Percentiles rank a stretch among this genome's conserved stretches.
Conservation (phyloP, 2,329 filamentous ascomycete genomes). For the Hirsutella rhossiliensis region DNA sequence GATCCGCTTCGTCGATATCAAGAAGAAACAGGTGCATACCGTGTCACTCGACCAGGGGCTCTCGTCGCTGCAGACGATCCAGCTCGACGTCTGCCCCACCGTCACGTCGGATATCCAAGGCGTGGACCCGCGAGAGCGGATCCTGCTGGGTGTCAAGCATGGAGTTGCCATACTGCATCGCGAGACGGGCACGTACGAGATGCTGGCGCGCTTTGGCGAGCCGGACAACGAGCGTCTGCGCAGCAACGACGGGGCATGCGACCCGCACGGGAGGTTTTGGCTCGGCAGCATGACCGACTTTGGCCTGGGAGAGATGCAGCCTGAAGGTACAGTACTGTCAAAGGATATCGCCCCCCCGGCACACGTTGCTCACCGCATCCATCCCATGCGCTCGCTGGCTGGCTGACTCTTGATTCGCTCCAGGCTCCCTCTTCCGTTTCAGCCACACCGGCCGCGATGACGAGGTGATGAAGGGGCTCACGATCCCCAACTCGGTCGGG, state of each 20-base stretch:
- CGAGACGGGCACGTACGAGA: slow-evolving; percentile 38
- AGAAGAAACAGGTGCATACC: slow-evolving; percentile 59
- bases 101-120: slow-evolving; percentile 73
- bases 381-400: too few relatives aligned
- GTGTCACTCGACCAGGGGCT: slow-evolving; percentile 54
- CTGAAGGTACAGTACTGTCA: slow-evolving; percentile 32
- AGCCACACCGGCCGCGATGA: slow-evolving; percentile 47
- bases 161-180: slow-evolving; percentile 71
- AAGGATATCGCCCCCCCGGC: background rate
- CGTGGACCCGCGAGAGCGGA: slow-evolving; percentile 45
- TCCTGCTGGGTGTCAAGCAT: slow-evolving; percentile 70
- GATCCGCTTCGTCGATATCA: slow-evolving; percentile 75
- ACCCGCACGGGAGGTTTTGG: slow-evolving; percentile 74
- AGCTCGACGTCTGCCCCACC: slow-evolving; percentile 42
- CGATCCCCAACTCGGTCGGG: slow-evolving; percentile 74
- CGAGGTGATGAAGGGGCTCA: slow-evolving; percentile 49
- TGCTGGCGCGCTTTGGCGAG: slow-evolving; percentile 36
- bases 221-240: slow-evolving; percentile 40
- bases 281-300: slow-evolving; percentile 78
- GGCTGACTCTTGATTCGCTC: too few relatives aligned
- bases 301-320: slow-evolving; percentile 40
- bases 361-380: too few relatives aligned
- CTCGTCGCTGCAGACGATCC: slow-evolving; percentile 47
- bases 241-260: slow-evolving; percentile 74
- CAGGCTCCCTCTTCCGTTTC: slow-evolving; percentile 65